Percentiles rank a stretch among this genome's conserved stretches.
Evolutionary conservation across 164 flowering plant genomes (phyloP).

Genomic region (Tinospora cordifolia): DNA sequence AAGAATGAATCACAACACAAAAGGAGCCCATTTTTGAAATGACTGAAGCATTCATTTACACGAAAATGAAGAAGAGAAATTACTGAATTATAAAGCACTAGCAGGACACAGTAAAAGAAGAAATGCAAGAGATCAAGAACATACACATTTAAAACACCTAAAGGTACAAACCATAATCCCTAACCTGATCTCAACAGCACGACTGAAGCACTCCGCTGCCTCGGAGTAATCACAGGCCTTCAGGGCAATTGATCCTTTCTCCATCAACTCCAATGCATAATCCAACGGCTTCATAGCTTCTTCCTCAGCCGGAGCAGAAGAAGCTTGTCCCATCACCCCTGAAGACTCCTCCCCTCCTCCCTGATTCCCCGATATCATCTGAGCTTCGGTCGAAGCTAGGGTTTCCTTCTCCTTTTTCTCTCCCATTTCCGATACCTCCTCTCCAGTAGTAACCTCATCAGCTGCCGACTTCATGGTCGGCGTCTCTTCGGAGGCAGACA

Average conservation of each 20-base stretch:
- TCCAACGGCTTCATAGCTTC: conserved; percentile 46
- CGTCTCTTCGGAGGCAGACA: conserved; percentile 10
- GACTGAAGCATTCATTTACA: too few relatives aligned
- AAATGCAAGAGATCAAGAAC: too few relatives aligned
- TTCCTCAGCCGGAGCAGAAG: conserved; percentile 9
- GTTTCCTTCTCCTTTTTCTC: conserved; percentile 4
- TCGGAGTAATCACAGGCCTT: conserved; percentile 46
- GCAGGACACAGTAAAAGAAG: too few relatives aligned
- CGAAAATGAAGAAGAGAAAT: too few relatives aligned
- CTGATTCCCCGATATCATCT: conserved; percentile 17
- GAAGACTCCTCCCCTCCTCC: conserved; percentile 39
- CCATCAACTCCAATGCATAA: conserved; percentile 56
- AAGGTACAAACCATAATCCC: conserved; percentile 10
- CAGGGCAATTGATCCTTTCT: conserved; percentile 47
- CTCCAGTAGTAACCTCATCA: not conserved
- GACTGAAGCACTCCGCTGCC: conserved; percentile 81
- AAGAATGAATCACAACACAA: too few relatives aligned
- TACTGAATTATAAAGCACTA: too few relatives aligned
- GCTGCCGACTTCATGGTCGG: not conserved
- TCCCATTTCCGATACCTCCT: conserved; percentile 4
- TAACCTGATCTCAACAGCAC: conserved; percentile 89
- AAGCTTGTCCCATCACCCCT: conserved; percentile 7
- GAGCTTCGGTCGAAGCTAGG: conserved; percentile 25
- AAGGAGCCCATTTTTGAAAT: too few relatives aligned
- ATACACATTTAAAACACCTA: too few relatives aligned